Percentiles rank a stretch among this genome's conserved stretches.
These are phyloP conservation scores for Staphylotrichum tortipilum DNA, from an alignment of 495 filamentous ascomycete species.

Conservation along the genomic window DNA sequence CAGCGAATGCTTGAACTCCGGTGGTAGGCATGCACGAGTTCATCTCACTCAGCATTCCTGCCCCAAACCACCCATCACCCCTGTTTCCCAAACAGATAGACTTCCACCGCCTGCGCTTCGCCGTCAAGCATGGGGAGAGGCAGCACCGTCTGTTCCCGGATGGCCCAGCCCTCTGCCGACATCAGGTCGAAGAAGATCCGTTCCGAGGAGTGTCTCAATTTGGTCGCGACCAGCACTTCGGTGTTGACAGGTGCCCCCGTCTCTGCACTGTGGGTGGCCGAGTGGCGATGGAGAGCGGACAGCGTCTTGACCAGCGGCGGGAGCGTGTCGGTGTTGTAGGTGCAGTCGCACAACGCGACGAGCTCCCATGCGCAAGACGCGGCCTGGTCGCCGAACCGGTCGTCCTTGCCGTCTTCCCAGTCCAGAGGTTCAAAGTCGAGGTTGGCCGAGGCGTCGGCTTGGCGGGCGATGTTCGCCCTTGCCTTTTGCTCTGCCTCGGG, in stretches of 20 bases:
- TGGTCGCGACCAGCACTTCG: conserved; percentile 65
- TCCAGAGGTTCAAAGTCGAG: conserved; percentile 57
- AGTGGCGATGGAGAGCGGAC: conserved; percentile 34
- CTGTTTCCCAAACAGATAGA: conserved; percentile 42
- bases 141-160: conserved; percentile 39
- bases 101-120: conserved; percentile 50
- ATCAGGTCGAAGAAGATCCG: conserved; percentile 71
- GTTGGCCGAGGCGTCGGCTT: conserved; percentile 3
- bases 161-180: conserved; percentile 45
- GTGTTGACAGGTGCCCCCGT: conserved; percentile 1
- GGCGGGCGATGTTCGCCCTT: conserved; percentile 33
- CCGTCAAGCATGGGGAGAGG: conserved; percentile 52
- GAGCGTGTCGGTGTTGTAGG: conserved; percentile 81
- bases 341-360: conserved; percentile 82
- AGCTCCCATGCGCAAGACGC: conserved; percentile 51
- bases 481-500: conserved; percentile 56
- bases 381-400: conserved; percentile 28
- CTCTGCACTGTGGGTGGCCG: conserved; percentile 2
- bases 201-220: conserved; percentile 79
- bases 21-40: neutral
- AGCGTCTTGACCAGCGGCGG: conserved; percentile 68
- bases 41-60: neutral
- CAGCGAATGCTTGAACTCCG: no score
- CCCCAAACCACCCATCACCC: conserved; percentile 7
- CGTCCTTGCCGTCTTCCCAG: conserved; percentile 50